Evolutionary conservation across 768 basidiomycete species (phyloP), one percentile per base, ranked within the genome.

Genomic region (Boletus vermiculosoides): DNA sequence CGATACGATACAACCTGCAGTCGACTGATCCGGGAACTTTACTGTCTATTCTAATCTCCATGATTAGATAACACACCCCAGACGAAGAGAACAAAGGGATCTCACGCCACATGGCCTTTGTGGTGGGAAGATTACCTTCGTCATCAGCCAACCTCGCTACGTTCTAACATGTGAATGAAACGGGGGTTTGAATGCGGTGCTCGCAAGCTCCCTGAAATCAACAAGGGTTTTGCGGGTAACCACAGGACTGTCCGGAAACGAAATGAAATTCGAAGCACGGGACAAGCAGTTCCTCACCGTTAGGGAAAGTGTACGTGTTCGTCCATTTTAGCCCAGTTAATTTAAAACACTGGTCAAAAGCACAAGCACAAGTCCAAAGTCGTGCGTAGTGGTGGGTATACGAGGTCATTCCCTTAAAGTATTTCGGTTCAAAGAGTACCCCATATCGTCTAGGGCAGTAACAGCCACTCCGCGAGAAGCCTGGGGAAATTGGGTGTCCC

Each of bases 401-500:
- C 5, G 18, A 11, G 4, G 11, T 11, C 23, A 33, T 20, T 16
- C 13, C 5, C 1, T 18, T 20, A 42, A 16, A 13, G 28, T 9
- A 18, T 8, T 11, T 25, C 4, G n/a, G n/a, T 31, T n/a, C 18
- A 12, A 45, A 18, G n/a, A 22, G 31, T 3, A 25, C 18, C 5
- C 20, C 1, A 18, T 25, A 2, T 22, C 3, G 3, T 40, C 49
- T 63, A 66, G 23, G 65, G 65, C 18, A 67, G 20, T 0, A 4
- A 23, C 41, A 79, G 33, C 76, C 76, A 78, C 53, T 63, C 67
- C 36, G 70, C 71, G 16, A 79, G 69, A 23, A 81, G 63, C 45
- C 69, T 56, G 5, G 73, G 72, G 54, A 79, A 74, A 49, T 75
- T 76, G 9, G 78, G 80, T 8, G 77, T 80, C 2, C 78, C 80